phyloP scores from a whole-genome alignment of 129 eudicot genomes.

The Flaveria brownii region DNA sequence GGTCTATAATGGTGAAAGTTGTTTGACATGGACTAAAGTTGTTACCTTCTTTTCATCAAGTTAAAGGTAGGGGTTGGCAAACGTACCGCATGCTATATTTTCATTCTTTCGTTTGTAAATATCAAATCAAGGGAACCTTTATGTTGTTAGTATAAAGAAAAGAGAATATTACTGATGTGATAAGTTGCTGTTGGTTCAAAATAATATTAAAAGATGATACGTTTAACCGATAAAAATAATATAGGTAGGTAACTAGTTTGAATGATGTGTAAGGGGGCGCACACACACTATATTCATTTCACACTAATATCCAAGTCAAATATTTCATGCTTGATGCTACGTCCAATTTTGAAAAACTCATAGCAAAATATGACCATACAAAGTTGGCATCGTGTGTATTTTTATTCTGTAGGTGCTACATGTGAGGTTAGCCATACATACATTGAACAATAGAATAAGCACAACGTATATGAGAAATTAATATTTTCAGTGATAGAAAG shows the following conservation, averaged over 20 bases:
- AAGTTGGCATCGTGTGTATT: not conserved
- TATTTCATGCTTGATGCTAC: too few relatives aligned
- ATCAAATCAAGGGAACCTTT: too few relatives aligned
- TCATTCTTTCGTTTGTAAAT: too few relatives aligned
- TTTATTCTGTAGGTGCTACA: not conserved
- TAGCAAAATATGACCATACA: not conserved
- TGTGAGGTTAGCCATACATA: not conserved
- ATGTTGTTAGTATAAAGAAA: too few relatives aligned
- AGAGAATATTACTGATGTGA: too few relatives aligned
- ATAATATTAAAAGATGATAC: too few relatives aligned
- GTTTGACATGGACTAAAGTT: slow-evolving; percentile 35
- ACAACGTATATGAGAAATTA: not conserved
- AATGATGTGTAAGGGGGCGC: slow-evolving; percentile 38
- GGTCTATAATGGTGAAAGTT: slow-evolving; percentile 27
- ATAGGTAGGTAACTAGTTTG: slow-evolving; percentile 33
- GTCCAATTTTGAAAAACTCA: too few relatives aligned
- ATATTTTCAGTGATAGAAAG: not conserved
- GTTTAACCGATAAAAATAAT: not conserved
- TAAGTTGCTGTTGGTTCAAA: too few relatives aligned
- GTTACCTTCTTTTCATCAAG: slow-evolving; percentile 19
- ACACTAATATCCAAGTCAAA: slow-evolving; percentile 33
- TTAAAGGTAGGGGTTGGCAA: not conserved
- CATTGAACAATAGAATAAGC: not conserved
- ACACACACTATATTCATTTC: slow-evolving; percentile 22
- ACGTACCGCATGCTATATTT: too few relatives aligned